Evolutionary conservation across 108 stramenopile species (phyloP).

Genomic region (Licmophora abbreviata): DNA sequence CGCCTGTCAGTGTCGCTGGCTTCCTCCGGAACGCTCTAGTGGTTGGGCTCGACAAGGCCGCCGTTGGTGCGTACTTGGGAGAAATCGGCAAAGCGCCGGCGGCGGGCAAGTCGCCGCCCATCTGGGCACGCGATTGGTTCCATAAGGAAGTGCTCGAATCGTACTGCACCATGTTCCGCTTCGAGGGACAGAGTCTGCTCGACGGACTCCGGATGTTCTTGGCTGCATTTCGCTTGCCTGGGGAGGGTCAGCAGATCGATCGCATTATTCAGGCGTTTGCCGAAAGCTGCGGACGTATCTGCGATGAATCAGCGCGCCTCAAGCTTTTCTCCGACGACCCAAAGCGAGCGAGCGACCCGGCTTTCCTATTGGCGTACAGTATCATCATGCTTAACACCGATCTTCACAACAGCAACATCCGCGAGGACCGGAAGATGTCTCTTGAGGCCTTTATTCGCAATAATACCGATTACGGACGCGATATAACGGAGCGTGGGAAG

Average conservation of each 20-base stretch:
- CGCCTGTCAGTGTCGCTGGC: constrained; percentile 67
- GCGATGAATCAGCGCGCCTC: constrained; percentile 61
- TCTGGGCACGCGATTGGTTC: constrained; percentile 77
- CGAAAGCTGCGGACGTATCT: constrained; percentile 65
- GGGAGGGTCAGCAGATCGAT: constrained; percentile 90
- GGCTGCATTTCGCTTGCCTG: constrained; percentile 89
- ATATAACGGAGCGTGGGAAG: constrained; percentile 76
- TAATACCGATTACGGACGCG: constrained; percentile 88
- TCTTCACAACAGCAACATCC: constrained; percentile 94
- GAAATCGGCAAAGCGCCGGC: constrained; percentile 66
- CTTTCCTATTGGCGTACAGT: constrained; percentile 89
- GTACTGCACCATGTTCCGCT: constrained; percentile 78
- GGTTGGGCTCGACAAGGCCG: constrained; percentile 80
- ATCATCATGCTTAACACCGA: constrained; percentile 99
- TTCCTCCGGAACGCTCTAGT: constrained; percentile 87
- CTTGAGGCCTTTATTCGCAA: constrained; percentile 83
- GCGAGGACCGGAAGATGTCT: constrained; percentile 90
- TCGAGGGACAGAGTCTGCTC: constrained; percentile 74
- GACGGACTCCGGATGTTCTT: constrained; percentile 90
- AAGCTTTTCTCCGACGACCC: constrained; percentile 70
- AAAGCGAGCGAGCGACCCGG: constrained; percentile 85
- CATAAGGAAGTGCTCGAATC: constrained; percentile 76
- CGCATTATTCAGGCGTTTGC: constrained; percentile 87
- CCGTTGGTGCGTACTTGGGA: constrained; percentile 86
- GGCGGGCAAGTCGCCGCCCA: constrained; percentile 48